Base-by-base conservation (phyloP, 768 basidiomycete species). In the Tricholoma furcatifolium region DNA sequence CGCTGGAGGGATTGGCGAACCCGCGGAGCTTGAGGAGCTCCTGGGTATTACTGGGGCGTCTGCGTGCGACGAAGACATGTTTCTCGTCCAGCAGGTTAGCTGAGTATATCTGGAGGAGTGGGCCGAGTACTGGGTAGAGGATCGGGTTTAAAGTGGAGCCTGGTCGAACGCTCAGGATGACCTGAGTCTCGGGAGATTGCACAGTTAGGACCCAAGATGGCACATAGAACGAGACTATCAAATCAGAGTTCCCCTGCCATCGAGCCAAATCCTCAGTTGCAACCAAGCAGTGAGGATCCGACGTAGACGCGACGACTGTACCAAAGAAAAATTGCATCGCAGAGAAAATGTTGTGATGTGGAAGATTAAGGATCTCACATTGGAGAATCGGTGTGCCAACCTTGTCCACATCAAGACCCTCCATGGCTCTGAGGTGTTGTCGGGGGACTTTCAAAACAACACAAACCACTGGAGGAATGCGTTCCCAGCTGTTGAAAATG, bases 391-490 rank as follows among this genome's bases (percentile, higher is more conserved):
- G 76, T 4, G 68, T 68, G 6, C 64, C 65, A 23, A 68, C 38
- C 30, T 63, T 23, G 7, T 68, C 58, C 8, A 55, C 50, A 21
- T 62, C 17, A 0, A 54, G 43, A 7, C 55, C 55, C 50, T 67
- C 62, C 2, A 76, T 43, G 10, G 64, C 53, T 39, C 52, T 57
- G 17, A 76, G 57, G 4, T 61, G 55, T 12, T 60, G 32, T 1
- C 73, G 70, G 20, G 73, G 74, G 12, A 74, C 65, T 15, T 57
- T 54, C 6, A 75, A 56, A n/a, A 73, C 58, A 17, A 75, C 51
- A 24, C 70, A 67, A 23, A 73, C 67, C 10, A 70, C 42, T 14
- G 62, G 65, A 1, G 74, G 70, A 17, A 74, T 54, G 24, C 44
- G 47, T 12, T 60, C 49, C 72, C 74, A 74, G 2, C 51, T 47